phyloP scores from a whole-genome alignment of 2,329 filamentous ascomycete species.

The Penicillium olsonii region DNA sequence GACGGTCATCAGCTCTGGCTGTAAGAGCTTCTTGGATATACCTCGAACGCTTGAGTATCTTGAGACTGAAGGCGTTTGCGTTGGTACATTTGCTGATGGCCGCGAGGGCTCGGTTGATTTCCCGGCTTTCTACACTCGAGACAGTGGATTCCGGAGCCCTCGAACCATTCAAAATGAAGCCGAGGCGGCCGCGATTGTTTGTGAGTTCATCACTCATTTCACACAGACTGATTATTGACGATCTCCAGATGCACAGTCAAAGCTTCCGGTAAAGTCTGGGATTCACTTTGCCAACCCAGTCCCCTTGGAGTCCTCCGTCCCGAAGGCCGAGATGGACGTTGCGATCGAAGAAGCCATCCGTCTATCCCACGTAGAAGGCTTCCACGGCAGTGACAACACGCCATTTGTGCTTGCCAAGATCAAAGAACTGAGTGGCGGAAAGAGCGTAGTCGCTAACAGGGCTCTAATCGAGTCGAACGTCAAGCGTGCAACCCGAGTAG shows the following conservation, averaged over 20 bases:
- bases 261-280: conserved; percentile 72
- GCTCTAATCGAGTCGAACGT: conserved; percentile 70
- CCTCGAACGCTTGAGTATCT: conserved; percentile 81
- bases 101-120: conserved; percentile 74
- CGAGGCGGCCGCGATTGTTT: conserved; percentile 86
- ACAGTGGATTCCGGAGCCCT: conserved; percentile 81
- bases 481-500: conserved; percentile 63
- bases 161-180: conserved; percentile 70
- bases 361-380: conserved; percentile 65
- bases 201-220: conserved; percentile 45
- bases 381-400: conserved; percentile 75
- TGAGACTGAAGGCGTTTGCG: conserved; percentile 71
- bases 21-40: conserved; percentile 95
- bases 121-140: conserved; percentile 87
- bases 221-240: conserved; percentile 1
- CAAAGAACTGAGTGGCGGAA: conserved; percentile 72
- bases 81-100: conserved; percentile 87
- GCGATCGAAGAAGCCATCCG: conserved; percentile 68
- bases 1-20: conserved; percentile 84
- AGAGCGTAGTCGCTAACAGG: conserved; percentile 73
- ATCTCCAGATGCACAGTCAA: conserved; percentile 66
- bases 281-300: conserved; percentile 89
- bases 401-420: conserved; percentile 80
- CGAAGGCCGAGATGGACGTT: conserved; percentile 68
- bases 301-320: conserved; percentile 68